A percentile compares a stretch with the other conserved stretches of the same genome.
phyloP scores from a whole-genome alignment of 345 rosid species.

The Gynandropsis gynandra region DNA sequence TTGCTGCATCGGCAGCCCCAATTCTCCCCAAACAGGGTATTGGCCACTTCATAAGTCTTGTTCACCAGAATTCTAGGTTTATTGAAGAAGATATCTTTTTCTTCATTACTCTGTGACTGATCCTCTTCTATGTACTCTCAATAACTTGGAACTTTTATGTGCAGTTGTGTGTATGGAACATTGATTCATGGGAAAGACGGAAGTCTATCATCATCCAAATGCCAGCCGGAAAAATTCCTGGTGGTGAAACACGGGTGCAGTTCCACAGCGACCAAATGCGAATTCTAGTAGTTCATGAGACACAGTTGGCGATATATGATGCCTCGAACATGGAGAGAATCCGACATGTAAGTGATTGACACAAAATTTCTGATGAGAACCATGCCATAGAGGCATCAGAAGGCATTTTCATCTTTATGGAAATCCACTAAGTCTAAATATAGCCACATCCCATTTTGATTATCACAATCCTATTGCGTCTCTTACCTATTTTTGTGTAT shows the following conservation, averaged over 20 bases:
- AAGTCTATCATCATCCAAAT: slow-evolving; percentile 43
- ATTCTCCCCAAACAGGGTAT: too few species aligned
- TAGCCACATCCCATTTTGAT: neutral
- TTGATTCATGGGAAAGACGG: slow-evolving; percentile 70
- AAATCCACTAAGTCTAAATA: too few species aligned
- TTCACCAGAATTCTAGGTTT: too few species aligned
- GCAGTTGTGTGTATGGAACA: slow-evolving; percentile 64
- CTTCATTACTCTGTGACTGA: neutral
- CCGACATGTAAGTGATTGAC: slow-evolving; percentile 45
- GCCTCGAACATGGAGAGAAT: slow-evolving; percentile 59
- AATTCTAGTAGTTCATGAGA: slow-evolving; percentile 63
- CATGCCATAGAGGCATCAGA: too few species aligned
- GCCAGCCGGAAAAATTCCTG: slow-evolving; percentile 51
- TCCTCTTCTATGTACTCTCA: too few species aligned
- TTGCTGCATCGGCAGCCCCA: too few species aligned
- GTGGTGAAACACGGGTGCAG: slow-evolving; percentile 61
- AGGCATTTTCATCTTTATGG: neutral
- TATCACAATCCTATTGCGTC: neutral
- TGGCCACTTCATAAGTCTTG: too few species aligned
- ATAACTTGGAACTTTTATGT: neutral
- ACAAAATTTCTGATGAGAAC: too few species aligned
- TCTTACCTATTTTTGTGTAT: too few species aligned
- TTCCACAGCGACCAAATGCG: slow-evolving; percentile 63
- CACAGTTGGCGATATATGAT: slow-evolving; percentile 66
- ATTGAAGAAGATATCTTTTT: neutral